Evolutionary conservation across 108 stramenopile genomes (phyloP).

Genomic region (Schizochytrium sp.): DNA sequence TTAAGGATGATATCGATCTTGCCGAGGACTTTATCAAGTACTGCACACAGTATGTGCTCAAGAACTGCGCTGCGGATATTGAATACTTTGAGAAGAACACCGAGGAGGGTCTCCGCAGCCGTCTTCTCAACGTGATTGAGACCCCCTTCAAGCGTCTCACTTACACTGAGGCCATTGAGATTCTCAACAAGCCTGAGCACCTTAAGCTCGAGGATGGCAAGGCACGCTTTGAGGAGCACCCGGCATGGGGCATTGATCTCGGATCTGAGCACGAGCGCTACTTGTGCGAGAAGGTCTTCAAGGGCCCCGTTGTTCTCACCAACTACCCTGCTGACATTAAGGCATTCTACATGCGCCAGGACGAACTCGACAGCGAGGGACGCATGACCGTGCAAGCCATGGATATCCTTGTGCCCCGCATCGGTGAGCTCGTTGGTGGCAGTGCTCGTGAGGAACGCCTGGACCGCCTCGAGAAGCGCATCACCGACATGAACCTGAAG

Average conservation of each 20-base stretch:
- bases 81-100: constrained; percentile 85
- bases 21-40: constrained; percentile 95
- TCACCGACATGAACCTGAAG: constrained; percentile 80
- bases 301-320: constrained; percentile 86
- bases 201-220: constrained; percentile 67
- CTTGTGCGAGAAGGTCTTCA: constrained; percentile 86
- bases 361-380: constrained; percentile 81
- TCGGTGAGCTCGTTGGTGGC: constrained; percentile 92
- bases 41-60: constrained; percentile 86
- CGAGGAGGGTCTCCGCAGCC: constrained; percentile 78
- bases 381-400: constrained; percentile 84
- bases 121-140: constrained; percentile 80
- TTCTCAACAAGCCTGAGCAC: constrained; percentile 76
- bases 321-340: constrained; percentile 94
- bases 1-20: constrained; percentile 85
- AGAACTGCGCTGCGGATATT: constrained; percentile 86
- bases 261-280: constrained; percentile 92
- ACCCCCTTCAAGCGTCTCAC: constrained; percentile 83
- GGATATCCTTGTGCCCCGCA: constrained; percentile 87
- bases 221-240: constrained; percentile 75
- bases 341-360: constrained; percentile 94
- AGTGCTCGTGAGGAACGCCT: constrained; percentile 89
- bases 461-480: constrained; percentile 81
- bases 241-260: constrained; percentile 85
- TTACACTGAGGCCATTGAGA: constrained; percentile 85